Evolutionary conservation across 2,329 filamentous ascomycete species (phyloP).

Genomic region (Epichloe coenophiala): DNA sequence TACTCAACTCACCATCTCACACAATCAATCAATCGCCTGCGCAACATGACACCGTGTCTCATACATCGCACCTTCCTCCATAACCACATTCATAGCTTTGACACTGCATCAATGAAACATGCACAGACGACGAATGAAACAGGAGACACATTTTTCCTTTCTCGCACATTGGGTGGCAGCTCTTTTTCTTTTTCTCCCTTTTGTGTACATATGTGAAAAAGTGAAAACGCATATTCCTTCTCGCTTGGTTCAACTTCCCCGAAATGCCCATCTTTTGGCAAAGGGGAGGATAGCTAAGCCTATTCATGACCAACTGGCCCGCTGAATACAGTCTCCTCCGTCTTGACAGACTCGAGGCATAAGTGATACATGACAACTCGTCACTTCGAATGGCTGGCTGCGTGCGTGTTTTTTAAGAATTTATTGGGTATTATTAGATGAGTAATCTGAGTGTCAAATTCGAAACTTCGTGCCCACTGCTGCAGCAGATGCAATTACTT

Average conservation of each 20-base stretch:
- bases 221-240: not conserved
- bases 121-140: not conserved
- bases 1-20: not conserved
- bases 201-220: not conserved
- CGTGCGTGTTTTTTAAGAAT: not conserved
- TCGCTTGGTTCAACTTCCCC: not conserved
- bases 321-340: not conserved
- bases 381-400: not conserved
- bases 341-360: not conserved
- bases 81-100: not conserved
- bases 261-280: not conserved
- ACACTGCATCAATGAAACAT: not conserved
- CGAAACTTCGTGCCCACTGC: not conserved
- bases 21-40: not conserved
- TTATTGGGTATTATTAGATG: conserved; percentile 5
- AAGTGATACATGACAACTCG: not conserved
- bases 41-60: not conserved
- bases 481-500: not conserved
- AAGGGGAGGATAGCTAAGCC: not conserved
- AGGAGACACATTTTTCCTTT: not conserved
- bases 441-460: not conserved
- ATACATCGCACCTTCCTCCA: not conserved
- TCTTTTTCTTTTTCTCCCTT: not conserved
- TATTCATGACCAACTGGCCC: not conserved
- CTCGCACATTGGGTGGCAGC: not conserved